Evolutionary conservation across 805 yeast genomes (phyloP).

Genomic region (Kregervanrija delftensis): DNA sequence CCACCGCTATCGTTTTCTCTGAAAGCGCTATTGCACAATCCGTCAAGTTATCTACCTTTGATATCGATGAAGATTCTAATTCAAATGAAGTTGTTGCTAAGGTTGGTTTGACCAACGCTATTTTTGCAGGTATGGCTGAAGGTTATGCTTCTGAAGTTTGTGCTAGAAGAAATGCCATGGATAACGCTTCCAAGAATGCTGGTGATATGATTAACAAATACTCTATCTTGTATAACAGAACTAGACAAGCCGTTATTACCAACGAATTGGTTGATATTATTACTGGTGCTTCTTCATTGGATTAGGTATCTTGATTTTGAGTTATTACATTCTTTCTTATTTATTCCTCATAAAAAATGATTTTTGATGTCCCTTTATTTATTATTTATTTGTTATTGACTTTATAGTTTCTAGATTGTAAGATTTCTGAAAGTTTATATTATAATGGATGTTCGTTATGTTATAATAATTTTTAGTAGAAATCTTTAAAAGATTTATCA

Average conservation of each 20-base stretch:
- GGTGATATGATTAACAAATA: slow-evolving; percentile 96
- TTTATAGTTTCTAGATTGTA: too few relatives aligned
- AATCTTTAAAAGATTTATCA: too few relatives aligned
- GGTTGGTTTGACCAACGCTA: slow-evolving; percentile 84
- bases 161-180: slow-evolving; percentile 99
- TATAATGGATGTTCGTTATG: too few relatives aligned
- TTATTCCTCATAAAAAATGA: too few relatives aligned
- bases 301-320: slow-evolving; percentile 35
- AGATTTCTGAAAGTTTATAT: too few relatives aligned
- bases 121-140: slow-evolving; percentile 89
- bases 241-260: slow-evolving; percentile 98
- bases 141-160: slow-evolving; percentile 97
- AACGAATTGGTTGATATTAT: slow-evolving; percentile 99
- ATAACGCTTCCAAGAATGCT: slow-evolving; percentile 98
- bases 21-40: slow-evolving; percentile 72
- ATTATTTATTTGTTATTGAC: too few relatives aligned
- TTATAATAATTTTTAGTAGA: too few relatives aligned
- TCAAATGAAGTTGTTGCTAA: slow-evolving; percentile 69
- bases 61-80: slow-evolving; percentile 61
- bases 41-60: slow-evolving; percentile 78
- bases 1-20: slow-evolving; percentile 57
- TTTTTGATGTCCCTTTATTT: too few relatives aligned
- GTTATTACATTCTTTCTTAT: too few relatives aligned
- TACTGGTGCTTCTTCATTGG: slow-evolving; percentile 99
- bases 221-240: slow-evolving; percentile 98